These are phyloP conservation scores for Hebeloma cylindrosporum DNA, from an alignment of 768 basidiomycete species.

Conservation along the genomic window DNA sequence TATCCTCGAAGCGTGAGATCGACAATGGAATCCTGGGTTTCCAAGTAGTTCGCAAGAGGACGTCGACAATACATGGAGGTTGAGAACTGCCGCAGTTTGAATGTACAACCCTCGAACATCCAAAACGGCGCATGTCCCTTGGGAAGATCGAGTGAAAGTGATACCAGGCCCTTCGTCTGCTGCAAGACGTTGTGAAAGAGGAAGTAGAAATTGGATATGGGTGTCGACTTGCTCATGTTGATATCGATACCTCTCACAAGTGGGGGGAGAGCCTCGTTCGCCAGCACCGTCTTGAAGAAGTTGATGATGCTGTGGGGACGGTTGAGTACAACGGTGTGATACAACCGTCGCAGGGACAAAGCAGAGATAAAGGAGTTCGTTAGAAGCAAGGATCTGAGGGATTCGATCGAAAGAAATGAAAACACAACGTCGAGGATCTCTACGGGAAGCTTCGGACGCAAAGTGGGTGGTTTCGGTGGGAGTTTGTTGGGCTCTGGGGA, in stretches of 20 bases:
- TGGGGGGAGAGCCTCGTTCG: conserved; percentile 33
- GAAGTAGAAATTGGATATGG: conserved; percentile 49
- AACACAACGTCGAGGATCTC: conserved; percentile 35
- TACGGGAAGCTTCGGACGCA: conserved; percentile 27
- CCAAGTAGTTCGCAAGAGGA: conserved; percentile 50
- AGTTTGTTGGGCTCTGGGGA: no score
- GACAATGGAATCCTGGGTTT: conserved; percentile 44
- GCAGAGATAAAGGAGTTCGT: conserved; percentile 29
- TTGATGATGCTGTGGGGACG: conserved; percentile 28
- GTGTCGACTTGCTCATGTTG: conserved; percentile 35
- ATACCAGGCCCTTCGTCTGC: conserved; percentile 36
- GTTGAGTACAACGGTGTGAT: conserved; percentile 35
- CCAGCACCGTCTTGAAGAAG: conserved; percentile 42
- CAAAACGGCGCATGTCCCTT: conserved; percentile 42
- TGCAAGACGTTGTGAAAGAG: conserved; percentile 48
- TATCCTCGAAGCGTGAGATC: conserved; percentile 60
- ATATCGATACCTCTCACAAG: conserved; percentile 50
- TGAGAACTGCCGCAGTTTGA: conserved; percentile 47
- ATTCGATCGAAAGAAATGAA: conserved; percentile 16
- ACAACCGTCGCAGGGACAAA: conserved; percentile 30
- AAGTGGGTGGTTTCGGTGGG: no score
- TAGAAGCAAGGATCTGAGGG: conserved; percentile 24
- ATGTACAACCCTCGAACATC: conserved; percentile 46
- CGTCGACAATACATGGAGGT: conserved; percentile 57
- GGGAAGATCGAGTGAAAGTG: conserved; percentile 53